phyloP scores from a whole-genome alignment of 2,329 filamentous ascomycete species.

The Ambrosiella xylebori region DNA sequence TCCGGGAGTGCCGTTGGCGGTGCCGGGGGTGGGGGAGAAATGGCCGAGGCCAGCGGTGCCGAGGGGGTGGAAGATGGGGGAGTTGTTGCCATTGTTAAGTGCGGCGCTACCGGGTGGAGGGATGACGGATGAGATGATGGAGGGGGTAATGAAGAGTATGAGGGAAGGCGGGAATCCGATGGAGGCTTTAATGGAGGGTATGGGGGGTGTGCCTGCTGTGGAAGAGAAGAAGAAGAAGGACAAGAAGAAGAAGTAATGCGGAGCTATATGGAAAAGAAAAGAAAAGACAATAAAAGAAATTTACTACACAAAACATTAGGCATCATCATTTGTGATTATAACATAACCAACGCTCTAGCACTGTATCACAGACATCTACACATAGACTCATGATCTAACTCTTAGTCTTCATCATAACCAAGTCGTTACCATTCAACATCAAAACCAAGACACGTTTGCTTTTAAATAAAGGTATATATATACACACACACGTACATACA shows the following conservation, averaged over 20 bases:
- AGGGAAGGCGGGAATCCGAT: slow-evolving; percentile 31
- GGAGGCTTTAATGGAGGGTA: slow-evolving; percentile 28
- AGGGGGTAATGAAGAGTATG: slow-evolving; percentile 97
- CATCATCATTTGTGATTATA: too few relatives aligned
- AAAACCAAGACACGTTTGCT: too few relatives aligned
- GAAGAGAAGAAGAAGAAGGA: slow-evolving; percentile 22
- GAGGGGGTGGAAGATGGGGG: slow-evolving; percentile 77
- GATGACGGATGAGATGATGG: slow-evolving; percentile 83
- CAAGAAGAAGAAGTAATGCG: slow-evolving; percentile 34
- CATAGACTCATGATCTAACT: too few relatives aligned
- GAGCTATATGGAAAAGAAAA: slow-evolving; percentile 24
- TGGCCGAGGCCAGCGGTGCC: slow-evolving; percentile 61
- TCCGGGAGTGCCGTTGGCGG: slow-evolving; percentile 47
- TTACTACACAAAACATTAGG: too few relatives aligned
- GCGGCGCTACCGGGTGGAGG: slow-evolving; percentile 83
- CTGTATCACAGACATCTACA: too few relatives aligned
- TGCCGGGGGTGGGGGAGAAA: slow-evolving; percentile 44
- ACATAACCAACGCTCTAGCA: too few relatives aligned
- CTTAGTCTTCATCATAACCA: too few relatives aligned
- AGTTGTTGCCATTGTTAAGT: slow-evolving; percentile 70
- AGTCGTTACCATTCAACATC: too few relatives aligned
- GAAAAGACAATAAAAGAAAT: too few relatives aligned
- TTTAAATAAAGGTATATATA: not conserved
- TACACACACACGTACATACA: slow-evolving; percentile 11
- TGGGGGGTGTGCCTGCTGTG: slow-evolving; percentile 34